These are phyloP conservation scores for Tolypocladium ophioglossoides DNA, from an alignment of 2,329 filamentous ascomycete genomes.

Conservation along the genomic window DNA sequence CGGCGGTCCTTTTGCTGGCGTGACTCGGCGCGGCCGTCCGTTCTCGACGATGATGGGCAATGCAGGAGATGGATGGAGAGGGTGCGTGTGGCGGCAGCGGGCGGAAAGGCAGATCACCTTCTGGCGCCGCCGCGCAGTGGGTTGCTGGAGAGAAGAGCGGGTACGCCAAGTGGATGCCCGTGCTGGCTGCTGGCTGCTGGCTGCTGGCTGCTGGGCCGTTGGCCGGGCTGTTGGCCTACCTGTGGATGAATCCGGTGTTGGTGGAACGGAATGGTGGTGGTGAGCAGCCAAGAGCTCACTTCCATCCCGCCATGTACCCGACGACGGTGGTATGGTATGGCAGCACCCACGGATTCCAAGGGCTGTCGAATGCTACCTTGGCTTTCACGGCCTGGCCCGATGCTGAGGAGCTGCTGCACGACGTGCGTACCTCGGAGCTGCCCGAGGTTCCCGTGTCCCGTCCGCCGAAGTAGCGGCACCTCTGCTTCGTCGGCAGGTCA, in stretches of 20 bases:
- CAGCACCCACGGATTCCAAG: background rate
- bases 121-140: background rate
- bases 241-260: background rate
- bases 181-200: background rate
- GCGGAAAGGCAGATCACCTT: background rate
- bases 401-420: background rate
- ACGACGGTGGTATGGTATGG: background rate
- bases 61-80: background rate
- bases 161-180: background rate
- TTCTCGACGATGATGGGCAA: background rate
- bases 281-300: background rate
- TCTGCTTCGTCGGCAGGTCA: too few species aligned
- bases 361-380: background rate
- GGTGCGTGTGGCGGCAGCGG: background rate
- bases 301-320: background rate
- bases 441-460: too few species aligned
- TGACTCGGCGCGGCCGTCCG: background rate
- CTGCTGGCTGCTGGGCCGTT: too few species aligned
- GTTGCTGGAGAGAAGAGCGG: background rate
- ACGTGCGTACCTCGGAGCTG: too few species aligned
- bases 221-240: too few species aligned
- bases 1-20: background rate
- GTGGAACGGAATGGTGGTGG: background rate
- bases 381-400: too few species aligned
- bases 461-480: too few species aligned